phyloP scores from a whole-genome alignment of 495 filamentous ascomycete genomes.

The Penicillium pulvis region DNA sequence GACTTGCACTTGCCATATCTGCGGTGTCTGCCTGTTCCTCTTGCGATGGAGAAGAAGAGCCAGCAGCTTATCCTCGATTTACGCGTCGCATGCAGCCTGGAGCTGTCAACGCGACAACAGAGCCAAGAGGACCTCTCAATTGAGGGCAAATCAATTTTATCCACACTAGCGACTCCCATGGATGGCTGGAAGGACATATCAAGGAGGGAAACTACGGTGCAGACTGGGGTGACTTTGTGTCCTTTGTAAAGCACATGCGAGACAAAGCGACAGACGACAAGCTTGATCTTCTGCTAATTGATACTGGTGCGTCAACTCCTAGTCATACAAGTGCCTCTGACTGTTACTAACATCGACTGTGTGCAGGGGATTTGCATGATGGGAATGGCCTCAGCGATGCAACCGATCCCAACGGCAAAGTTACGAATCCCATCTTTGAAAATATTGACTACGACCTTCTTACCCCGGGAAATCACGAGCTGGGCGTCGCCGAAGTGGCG shows the following conservation, averaged over 20 bases:
- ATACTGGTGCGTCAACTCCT: conserved; percentile 31
- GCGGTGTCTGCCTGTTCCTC: conserved; percentile 9
- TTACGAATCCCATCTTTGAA: conserved; percentile 43
- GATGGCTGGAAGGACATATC: conserved; percentile 49
- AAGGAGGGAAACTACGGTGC: conserved; percentile 46
- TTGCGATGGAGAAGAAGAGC: conserved; percentile 8
- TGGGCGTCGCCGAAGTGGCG: conserved; percentile 28
- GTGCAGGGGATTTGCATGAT: conserved; percentile 42
- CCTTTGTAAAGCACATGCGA: conserved; percentile 38
- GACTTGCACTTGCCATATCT: conserved; percentile 6
- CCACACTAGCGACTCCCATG: conserved; percentile 50
- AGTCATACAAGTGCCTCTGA: not conserved
- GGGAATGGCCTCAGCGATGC: conserved; percentile 43
- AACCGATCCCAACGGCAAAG: conserved; percentile 36
- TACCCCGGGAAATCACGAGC: conserved; percentile 45
- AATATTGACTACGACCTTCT: conserved; percentile 46
- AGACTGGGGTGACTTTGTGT: conserved; percentile 46
- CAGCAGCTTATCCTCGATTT: conserved; percentile 7
- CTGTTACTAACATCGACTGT: not conserved
- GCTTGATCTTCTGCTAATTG: conserved; percentile 41
- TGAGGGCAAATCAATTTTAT: conserved; percentile 52
- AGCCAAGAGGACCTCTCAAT: conserved; percentile 38
- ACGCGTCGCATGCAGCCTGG: conserved; percentile 28
- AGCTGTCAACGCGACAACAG: conserved; percentile 36
- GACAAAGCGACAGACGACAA: conserved; percentile 32